Evolutionary conservation across 1,284 basidiomycete species (phyloP).

Genomic region (Cryptococcus hybrid): DNA sequence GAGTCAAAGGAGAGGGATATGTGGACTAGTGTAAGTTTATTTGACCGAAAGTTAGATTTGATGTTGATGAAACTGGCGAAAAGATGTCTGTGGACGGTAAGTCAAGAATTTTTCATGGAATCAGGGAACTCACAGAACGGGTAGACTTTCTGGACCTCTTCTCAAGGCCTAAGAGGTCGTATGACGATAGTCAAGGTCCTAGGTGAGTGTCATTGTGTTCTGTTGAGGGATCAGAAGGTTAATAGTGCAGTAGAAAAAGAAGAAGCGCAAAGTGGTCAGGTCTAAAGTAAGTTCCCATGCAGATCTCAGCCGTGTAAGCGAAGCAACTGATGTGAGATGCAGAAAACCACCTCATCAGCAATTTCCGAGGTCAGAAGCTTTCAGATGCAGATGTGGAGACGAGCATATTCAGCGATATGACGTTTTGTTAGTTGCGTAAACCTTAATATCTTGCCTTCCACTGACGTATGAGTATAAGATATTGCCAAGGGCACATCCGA

Average conservation of each 20-base stretch:
- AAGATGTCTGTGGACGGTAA: constrained; percentile 33
- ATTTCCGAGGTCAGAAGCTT: constrained; percentile 62
- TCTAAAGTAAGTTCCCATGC: too few relatives aligned
- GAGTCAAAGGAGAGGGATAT: constrained; percentile 42
- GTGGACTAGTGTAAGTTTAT: constrained; percentile 43
- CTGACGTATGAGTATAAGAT: constrained; percentile 39
- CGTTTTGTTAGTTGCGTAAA: constrained; percentile 63
- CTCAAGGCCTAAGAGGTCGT: too few relatives aligned
- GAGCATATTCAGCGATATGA: constrained; percentile 67
- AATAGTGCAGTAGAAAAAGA: too few relatives aligned
- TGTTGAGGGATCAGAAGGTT: too few relatives aligned
- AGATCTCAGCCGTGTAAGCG: too few relatives aligned
- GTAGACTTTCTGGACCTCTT: too few relatives aligned
- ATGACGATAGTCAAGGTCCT: too few relatives aligned
- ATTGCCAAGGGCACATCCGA: constrained; percentile 62
- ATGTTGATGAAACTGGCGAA: constrained; percentile 8
- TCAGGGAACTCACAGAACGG: too few relatives aligned
- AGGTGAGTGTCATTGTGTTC: too few relatives aligned
- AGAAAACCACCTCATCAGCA: constrained; percentile 57
- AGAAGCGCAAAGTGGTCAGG: too few relatives aligned
- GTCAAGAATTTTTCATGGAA: too few relatives aligned
- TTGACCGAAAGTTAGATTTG: neutral
- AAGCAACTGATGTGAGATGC: neutral
- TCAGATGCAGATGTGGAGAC: constrained; percentile 61
- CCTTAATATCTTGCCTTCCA: neutral